Conservation (phyloP, 441 rosid genomes). For the Eruca vesicaria region DNA sequence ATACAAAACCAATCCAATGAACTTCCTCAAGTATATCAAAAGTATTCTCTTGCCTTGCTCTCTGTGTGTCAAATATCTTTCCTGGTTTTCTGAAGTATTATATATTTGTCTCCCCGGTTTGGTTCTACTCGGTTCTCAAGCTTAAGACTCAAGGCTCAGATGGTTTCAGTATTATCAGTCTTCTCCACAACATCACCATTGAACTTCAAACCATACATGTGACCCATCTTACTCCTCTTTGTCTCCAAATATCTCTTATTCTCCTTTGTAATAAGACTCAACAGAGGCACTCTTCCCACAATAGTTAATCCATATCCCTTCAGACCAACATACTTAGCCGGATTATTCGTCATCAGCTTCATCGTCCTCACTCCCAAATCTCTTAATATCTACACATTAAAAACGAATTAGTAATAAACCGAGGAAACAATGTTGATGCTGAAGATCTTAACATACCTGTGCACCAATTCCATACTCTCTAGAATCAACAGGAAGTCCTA, state of each 20-base stretch:
- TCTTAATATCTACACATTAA: constrained; percentile 54
- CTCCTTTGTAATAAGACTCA: constrained; percentile 60
- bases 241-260: constrained; percentile 73
- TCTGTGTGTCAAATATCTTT: neutral
- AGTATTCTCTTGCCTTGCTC: neutral
- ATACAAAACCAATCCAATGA: constrained; percentile 17
- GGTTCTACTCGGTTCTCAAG: neutral
- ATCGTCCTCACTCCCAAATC: constrained; percentile 75
- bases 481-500: constrained; percentile 84
- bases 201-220: constrained; percentile 55
- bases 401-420: neutral
- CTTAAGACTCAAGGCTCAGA: constrained; percentile 13
- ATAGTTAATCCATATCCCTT: constrained; percentile 82
- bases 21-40: constrained; percentile 3
- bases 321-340: constrained; percentile 75
- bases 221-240: constrained; percentile 72
- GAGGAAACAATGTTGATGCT: no score
- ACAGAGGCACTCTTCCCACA: constrained; percentile 72
- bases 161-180: constrained; percentile 12
- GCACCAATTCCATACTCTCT: constrained; percentile 94
- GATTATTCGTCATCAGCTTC: constrained; percentile 90
- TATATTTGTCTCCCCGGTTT: neutral
- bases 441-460: no score
- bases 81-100: neutral
- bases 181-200: constrained; percentile 37